phyloP scores from a whole-genome alignment of 495 filamentous ascomycete species.

The Talaromyces borbonicus region DNA sequence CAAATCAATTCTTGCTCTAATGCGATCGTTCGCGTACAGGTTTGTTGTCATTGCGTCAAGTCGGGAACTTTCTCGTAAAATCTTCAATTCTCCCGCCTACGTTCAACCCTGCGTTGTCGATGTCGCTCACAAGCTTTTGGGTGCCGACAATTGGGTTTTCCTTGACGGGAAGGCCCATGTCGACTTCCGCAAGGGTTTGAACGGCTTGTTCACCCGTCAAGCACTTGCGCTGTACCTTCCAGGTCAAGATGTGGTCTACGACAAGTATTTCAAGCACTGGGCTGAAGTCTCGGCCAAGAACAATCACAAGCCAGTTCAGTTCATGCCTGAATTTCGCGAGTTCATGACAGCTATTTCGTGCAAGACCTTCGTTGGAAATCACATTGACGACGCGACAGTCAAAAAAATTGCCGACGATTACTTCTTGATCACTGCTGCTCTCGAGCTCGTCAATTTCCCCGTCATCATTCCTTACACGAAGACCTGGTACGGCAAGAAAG shows the following conservation, averaged over 20 bases:
- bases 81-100: slow-evolving; percentile 88
- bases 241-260: slow-evolving; percentile 85
- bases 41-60: slow-evolving; percentile 97
- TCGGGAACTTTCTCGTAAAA: slow-evolving; percentile 90
- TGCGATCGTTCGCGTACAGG: too few species aligned
- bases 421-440: slow-evolving; percentile 88
- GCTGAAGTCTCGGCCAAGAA: slow-evolving; percentile 58
- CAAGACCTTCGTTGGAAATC: slow-evolving; percentile 94
- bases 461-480: slow-evolving; percentile 94
- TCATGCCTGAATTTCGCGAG: slow-evolving; percentile 91
- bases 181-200: slow-evolving; percentile 94
- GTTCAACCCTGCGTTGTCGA: slow-evolving; percentile 98
- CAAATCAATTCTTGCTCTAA: too few species aligned
- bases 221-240: slow-evolving; percentile 85
- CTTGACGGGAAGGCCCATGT: slow-evolving; percentile 91
- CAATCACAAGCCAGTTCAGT: slow-evolving; percentile 63
- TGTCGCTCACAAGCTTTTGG: slow-evolving; percentile 86
- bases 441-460: slow-evolving; percentile 97
- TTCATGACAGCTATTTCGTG: slow-evolving; percentile 91
- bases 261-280: slow-evolving; percentile 73
- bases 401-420: slow-evolving; percentile 97
- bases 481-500: slow-evolving; percentile 96
- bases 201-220: slow-evolving; percentile 85
- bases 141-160: slow-evolving; percentile 93
- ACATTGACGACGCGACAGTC: slow-evolving; percentile 77